phyloP scores from a whole-genome alignment of 305 asterid species.

The Fraxinus latifolia region DNA sequence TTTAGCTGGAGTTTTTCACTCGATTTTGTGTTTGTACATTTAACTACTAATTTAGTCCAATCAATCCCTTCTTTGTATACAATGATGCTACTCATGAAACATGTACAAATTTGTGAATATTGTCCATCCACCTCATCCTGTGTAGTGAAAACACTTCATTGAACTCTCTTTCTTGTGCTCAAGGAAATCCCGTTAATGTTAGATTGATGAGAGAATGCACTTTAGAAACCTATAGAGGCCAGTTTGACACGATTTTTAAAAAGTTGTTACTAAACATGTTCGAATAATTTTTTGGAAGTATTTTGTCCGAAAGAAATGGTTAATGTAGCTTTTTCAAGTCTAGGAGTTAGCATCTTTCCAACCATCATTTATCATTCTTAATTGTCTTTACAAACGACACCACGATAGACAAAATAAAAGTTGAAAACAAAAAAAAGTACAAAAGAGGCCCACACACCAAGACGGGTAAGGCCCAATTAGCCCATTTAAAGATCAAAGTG shows the following conservation, averaged over 20 bases:
- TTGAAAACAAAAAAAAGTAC: too few species aligned
- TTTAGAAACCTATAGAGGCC: neutral
- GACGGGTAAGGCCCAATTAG: too few species aligned
- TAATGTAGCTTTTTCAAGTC: neutral
- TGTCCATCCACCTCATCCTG: neutral
- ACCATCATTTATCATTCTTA: too few species aligned
- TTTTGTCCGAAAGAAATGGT: neutral
- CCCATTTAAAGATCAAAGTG: too few species aligned
- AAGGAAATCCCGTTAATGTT: neutral
- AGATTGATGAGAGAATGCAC: neutral
- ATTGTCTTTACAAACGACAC: neutral
- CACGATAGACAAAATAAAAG: neutral
- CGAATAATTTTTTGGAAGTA: neutral
- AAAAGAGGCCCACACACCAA: too few species aligned
- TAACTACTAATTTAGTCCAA: conserved; percentile 34
- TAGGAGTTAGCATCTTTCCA: too few species aligned
- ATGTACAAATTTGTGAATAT: conserved; percentile 21
- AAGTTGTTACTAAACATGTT: too few species aligned
- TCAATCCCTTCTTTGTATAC: conserved; percentile 38
- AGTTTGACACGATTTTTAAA: neutral
- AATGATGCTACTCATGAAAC: conserved; percentile 7
- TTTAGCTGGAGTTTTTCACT: conserved; percentile 10
- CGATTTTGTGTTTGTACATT: conserved; percentile 42
- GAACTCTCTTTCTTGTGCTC: neutral
- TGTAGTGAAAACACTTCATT: neutral